Evolutionary conservation across 345 rosid species (phyloP), one percentile per base, ranked within the genome.

Genomic region (Populus deltoides): DNA sequence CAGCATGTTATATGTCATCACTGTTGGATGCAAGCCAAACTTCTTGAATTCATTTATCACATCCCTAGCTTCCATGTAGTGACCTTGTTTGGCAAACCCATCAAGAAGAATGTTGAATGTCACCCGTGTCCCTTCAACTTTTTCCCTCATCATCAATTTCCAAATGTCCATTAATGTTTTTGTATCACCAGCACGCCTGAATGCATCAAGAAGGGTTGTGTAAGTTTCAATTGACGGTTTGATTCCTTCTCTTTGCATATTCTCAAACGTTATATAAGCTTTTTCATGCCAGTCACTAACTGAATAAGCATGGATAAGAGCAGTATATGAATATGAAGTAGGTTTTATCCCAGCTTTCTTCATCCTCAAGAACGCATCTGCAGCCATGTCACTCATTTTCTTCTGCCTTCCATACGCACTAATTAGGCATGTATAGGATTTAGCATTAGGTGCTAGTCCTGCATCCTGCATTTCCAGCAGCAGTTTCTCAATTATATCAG

Each of bases 31-130:
- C 78, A 95, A 82, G 8, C 98, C 95, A 25, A 87, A 85, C 88
- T 88, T 93, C 78, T 89, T 89, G 76, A 92, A 93, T 78, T 93
- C 97, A 43, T 84, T 89, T 45, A 93, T 74, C 33, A 90, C 94
- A 70, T 93, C 97, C 81, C 95, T 90, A 35, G 98, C 94, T 88
- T 94, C 97, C 5, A 82, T 33, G n/a, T 90, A 93, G 36, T 67
- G 88, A 31, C 98, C 98, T 86, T 93, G 97, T 81, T 93, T 94
- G 36, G 97, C 95, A 77, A 94, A 93, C 33, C 97, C 97, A 78
- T 94, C 98, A 31, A 94, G 88, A 75, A 94, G 86, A 78, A 82
- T 90, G 85, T 93, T 94, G 78, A 92, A 93, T 2, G 97, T 93
- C 71, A 93, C 91, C 67, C 85, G 79, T 6, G 97, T 92, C 77